phyloP scores from a whole-genome alignment of 805 yeast species.

The Lachancea lanzarotensis region DNA sequence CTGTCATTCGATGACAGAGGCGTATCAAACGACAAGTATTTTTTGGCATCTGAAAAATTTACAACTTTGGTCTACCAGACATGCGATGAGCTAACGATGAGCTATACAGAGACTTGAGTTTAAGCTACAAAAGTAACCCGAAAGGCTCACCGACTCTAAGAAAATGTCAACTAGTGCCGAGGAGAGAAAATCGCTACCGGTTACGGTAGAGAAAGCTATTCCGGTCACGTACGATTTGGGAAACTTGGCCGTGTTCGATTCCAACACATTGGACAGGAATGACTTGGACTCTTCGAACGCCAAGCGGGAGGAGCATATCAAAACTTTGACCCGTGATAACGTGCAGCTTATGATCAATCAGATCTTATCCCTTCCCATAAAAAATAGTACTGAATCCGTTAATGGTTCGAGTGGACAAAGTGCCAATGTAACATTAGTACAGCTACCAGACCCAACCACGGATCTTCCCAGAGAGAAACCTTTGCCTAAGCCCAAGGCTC shows the following conservation, averaged over 20 bases:
- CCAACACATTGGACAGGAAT: constrained; percentile 70
- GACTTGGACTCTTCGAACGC: constrained; percentile 47
- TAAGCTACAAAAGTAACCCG: neutral
- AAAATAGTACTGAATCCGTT: constrained; percentile 71
- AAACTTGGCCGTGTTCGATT: constrained; percentile 81
- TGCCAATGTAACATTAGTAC: constrained; percentile 74
- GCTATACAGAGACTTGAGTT: neutral
- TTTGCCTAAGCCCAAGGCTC: constrained; percentile 84
- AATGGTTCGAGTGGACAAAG: constrained; percentile 51
- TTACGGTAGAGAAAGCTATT: constrained; percentile 83
- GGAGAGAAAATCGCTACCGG: constrained; percentile 41
- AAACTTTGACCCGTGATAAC: constrained; percentile 75
- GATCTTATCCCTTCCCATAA: constrained; percentile 80
- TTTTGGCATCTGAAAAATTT: neutral
- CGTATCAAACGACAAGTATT: neutral
- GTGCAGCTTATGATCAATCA: constrained; percentile 89
- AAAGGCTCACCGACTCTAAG: neutral
- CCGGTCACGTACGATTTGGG: constrained; percentile 90
- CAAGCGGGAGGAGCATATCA: constrained; percentile 57
- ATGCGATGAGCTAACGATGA: constrained; percentile 5
- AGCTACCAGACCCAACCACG: constrained; percentile 77
- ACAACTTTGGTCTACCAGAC: too few relatives aligned
- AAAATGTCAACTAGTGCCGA: constrained; percentile 7
- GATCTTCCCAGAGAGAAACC: constrained; percentile 92
- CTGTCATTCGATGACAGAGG: neutral